These are phyloP conservation scores for Calocybe gangraenosa DNA, from an alignment of 768 basidiomycete species.

Conservation along the genomic window DNA sequence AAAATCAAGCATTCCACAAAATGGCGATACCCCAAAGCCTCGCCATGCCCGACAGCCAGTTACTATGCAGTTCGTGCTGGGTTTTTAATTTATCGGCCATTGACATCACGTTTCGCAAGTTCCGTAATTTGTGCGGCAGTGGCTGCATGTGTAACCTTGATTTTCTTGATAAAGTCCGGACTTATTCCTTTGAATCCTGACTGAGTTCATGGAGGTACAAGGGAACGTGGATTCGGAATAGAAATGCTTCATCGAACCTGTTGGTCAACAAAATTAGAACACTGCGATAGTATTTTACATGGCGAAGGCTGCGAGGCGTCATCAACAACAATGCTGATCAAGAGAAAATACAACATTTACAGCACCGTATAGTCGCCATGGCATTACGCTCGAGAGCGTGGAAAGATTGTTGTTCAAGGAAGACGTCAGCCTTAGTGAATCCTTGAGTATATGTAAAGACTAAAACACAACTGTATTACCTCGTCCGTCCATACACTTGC, in stretches of 20 bases:
- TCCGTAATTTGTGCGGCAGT: constrained; percentile 37
- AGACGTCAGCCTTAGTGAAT: constrained; percentile 53
- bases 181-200: constrained; percentile 48
- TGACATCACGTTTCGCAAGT: constrained; percentile 49
- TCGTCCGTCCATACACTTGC: constrained; percentile 57
- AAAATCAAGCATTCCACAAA: constrained; percentile 60
- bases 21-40: constrained; percentile 45
- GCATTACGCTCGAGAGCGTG: constrained; percentile 65
- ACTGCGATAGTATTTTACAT: constrained; percentile 54
- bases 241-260: constrained; percentile 65
- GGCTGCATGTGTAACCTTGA: constrained; percentile 31
- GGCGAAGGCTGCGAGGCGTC: constrained; percentile 39
- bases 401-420: constrained; percentile 64
- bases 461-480: constrained; percentile 15
- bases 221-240: constrained; percentile 65
- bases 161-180: constrained; percentile 60
- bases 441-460: constrained; percentile 5
- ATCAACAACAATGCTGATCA: constrained; percentile 16
- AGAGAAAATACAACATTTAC: constrained; percentile 24
- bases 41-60: constrained; percentile 45
- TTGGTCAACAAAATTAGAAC: constrained; percentile 57
- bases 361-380: constrained; percentile 72
- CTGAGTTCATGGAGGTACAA: constrained; percentile 60
- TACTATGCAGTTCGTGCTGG: constrained; percentile 61
- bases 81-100: constrained; percentile 70